Conservation (phyloP, 345 rosid species). For the Dovyalis caffra region DNA sequence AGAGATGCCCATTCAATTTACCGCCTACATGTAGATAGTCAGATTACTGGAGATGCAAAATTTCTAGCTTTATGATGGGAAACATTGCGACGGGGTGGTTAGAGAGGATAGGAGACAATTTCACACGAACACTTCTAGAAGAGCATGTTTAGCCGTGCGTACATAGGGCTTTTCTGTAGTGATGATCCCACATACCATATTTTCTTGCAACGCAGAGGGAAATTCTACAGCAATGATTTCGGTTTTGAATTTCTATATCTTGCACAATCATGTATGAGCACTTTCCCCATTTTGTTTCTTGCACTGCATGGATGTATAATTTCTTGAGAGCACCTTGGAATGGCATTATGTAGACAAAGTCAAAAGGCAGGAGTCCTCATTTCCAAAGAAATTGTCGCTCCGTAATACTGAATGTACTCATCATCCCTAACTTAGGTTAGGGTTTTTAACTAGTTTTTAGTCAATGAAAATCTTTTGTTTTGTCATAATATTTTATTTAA, state of each 20-base stretch:
- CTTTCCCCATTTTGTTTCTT: neutral
- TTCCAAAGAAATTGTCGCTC: neutral
- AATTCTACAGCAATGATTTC: slow-evolving; percentile 34
- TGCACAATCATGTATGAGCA: neutral
- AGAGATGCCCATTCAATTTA: neutral
- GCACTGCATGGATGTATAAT: neutral
- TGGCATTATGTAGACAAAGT: neutral
- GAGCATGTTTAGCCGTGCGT: neutral
- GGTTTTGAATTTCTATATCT: slow-evolving; percentile 10
- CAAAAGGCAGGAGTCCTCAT: neutral
- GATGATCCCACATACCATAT: neutral
- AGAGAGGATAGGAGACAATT: neutral
- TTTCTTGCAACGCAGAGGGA: slow-evolving; percentile 10
- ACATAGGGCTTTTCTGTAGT: neutral
- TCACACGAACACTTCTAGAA: neutral
- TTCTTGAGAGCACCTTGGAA: neutral
- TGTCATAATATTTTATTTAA: neutral
- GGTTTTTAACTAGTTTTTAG: no score
- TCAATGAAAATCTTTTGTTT: no score
- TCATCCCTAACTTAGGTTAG: neutral
- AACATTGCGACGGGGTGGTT: neutral
- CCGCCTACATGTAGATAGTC: neutral
- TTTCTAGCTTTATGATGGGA: neutral
- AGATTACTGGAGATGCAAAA: neutral
- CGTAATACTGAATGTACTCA: neutral